Evolutionary conservation across 305 asterid species (phyloP), one percentile per base, ranked within the genome.

Genomic region (Solanum hybrid): DNA sequence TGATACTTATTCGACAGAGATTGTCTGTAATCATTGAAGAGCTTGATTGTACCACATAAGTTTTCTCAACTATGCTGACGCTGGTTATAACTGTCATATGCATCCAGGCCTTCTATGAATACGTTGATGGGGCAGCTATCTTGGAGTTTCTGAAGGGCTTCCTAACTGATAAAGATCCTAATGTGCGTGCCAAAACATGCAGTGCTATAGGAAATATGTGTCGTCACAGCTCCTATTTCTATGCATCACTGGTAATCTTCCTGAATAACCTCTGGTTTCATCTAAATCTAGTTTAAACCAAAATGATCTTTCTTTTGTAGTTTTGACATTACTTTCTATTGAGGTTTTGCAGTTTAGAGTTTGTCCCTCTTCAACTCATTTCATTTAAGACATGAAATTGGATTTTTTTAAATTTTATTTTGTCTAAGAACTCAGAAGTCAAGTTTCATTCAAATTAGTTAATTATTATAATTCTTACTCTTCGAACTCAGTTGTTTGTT

Each of bases 171-270:
- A 98, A 96, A 91, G 99, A 98, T 92, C 94, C 99, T 38, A 97
- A 98, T 91, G 86, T 98, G 75, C 99, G 99, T 84, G 95, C 99
- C 78, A 97, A 97, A 94, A 92, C 98, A 88, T 97, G 99, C 95
- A 96, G 99, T 90, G 99, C 96, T 35, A 90, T 98, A 85, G 99
- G 99, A 91, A 98, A 98, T 92, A 95, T 98, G 98, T 98, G 99
- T 94, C 97, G 99, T 87, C 99, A 98, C 91, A 97, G 98, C 93
- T 95, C 98, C 90, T 95, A 95, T 92, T 98, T 98, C 94, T 97
- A 98, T 46, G 92, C 90, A 90, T 90, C 89, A 91, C 93, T 98
- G 99, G 99, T 98, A 94, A 81, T 27, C 51, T 37, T 78, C 85
- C 72, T 88, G 86, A 31, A 32, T 60, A 60, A 32, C 77, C 46